These are phyloP conservation scores for Eremothecium coryli DNA, from an alignment of 1,139 yeast genomes.

Conservation along the genomic window DNA sequence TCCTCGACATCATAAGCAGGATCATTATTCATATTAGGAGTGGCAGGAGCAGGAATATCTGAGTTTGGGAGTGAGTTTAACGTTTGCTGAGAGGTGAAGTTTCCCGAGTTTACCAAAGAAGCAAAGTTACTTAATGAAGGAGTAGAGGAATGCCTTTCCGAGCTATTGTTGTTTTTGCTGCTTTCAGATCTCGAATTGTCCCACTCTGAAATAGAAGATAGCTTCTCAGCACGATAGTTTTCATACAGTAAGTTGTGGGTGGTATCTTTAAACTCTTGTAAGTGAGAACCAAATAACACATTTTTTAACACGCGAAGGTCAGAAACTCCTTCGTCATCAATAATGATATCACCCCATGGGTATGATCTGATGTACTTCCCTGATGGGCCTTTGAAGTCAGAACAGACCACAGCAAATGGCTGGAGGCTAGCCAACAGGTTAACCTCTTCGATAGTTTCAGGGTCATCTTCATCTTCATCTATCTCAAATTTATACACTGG, in stretches of 20 bases:
- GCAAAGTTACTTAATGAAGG: slow-evolving; percentile 32
- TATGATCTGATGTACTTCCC: slow-evolving; percentile 61
- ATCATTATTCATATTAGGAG: slow-evolving; percentile 21
- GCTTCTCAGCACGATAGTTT: slow-evolving; percentile 66
- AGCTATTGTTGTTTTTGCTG: slow-evolving; percentile 8
- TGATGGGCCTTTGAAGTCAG: slow-evolving; percentile 42
- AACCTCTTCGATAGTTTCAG: slow-evolving; percentile 60
- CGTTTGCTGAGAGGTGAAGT: slow-evolving; percentile 27
- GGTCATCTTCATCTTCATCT: slow-evolving; percentile 45
- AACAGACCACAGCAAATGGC: slow-evolving; percentile 65
- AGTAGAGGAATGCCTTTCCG: slow-evolving; percentile 24
- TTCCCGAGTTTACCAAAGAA: slow-evolving; percentile 29
- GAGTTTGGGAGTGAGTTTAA: slow-evolving; percentile 18
- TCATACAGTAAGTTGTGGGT: slow-evolving; percentile 74
- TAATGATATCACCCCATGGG: slow-evolving; percentile 61
- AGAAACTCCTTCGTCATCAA: slow-evolving; percentile 48
- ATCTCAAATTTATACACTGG: slow-evolving; percentile 61
- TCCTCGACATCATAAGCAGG: slow-evolving; percentile 11
- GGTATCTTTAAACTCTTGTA: slow-evolving; percentile 72
- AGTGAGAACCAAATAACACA: slow-evolving; percentile 63
- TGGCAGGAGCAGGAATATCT: slow-evolving; percentile 15
- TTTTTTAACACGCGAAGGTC: slow-evolving; percentile 57
- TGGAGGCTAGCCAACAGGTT: slow-evolving; percentile 49
- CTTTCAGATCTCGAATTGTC: slow-evolving; percentile 4
- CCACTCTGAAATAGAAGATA: slow-evolving; percentile 36